Evolutionary conservation across 305 asterid species (phyloP).

Genomic region (Solanum hybrid): DNA sequence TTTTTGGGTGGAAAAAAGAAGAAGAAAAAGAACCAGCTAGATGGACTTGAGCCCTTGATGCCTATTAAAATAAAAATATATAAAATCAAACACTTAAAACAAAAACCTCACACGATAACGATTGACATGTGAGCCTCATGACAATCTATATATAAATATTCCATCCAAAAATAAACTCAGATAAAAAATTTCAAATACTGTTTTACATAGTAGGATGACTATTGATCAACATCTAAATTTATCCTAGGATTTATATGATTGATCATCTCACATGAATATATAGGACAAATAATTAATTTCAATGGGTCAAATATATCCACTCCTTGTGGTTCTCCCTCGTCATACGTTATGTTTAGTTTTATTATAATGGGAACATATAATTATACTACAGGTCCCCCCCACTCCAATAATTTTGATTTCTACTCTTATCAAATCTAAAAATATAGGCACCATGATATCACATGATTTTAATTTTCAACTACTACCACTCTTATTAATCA

Average conservation of each 20-base stretch:
- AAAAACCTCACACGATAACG: background rate
- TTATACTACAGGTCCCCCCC: background rate
- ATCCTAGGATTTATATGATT: background rate
- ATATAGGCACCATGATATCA: background rate
- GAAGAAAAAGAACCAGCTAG: background rate
- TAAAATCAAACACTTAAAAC: background rate
- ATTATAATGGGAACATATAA: background rate
- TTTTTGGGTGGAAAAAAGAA: background rate
- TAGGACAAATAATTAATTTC: background rate
- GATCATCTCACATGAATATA: background rate
- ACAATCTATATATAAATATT: background rate
- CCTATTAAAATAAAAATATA: background rate
- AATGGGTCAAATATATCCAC: background rate
- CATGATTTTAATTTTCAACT: background rate
- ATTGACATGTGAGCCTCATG: background rate
- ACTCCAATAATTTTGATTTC: background rate
- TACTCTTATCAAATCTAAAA: background rate
- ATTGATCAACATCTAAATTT: background rate
- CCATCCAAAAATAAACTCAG: background rate
- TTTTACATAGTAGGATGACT: background rate
- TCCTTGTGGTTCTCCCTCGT: background rate
- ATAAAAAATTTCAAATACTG: background rate
- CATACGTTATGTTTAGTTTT: background rate
- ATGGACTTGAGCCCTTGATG: background rate
- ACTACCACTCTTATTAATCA: background rate